phyloP scores from a whole-genome alignment of 495 filamentous ascomycete species.

The Xylaria longipes region DNA sequence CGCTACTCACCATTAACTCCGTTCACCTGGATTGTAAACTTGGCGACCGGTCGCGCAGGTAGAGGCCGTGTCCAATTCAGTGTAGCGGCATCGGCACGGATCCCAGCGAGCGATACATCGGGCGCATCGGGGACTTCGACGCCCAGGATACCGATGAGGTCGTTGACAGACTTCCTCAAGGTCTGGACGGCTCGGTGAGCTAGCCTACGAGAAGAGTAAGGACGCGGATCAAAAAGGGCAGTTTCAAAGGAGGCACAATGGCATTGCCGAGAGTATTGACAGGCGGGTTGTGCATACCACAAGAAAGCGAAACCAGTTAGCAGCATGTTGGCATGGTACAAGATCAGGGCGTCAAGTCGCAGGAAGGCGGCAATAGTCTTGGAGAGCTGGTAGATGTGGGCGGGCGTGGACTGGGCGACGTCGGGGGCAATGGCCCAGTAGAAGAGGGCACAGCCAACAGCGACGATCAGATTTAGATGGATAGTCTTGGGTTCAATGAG shows the following conservation, averaged over 20 bases:
- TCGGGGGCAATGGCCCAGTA: conserved; percentile 54
- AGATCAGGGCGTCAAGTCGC: conserved; percentile 46
- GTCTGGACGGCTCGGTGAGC: conserved; percentile 72
- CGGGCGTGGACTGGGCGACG: conserved; percentile 46
- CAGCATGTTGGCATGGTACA: conserved; percentile 54
- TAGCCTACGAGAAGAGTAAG: conserved; percentile 33
- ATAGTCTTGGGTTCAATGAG: conserved; percentile 55
- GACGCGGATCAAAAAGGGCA: conserved; percentile 15
- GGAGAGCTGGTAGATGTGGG: conserved; percentile 45
- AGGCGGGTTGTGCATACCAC: conserved; percentile 42
- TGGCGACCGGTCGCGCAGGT: conserved; percentile 76
- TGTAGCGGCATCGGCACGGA: conserved; percentile 84
- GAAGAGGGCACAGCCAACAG: conserved; percentile 54
- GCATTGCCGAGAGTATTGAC: neutral
- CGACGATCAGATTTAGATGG: conserved; percentile 52
- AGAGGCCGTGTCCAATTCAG: conserved; percentile 88
- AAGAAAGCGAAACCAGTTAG: conserved; percentile 51
- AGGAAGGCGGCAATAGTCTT: conserved; percentile 41
- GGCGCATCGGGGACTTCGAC: conserved; percentile 92
- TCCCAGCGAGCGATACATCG: conserved; percentile 88
- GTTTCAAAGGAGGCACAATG: neutral
- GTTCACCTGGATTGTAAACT: conserved; percentile 92
- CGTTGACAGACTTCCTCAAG: conserved; percentile 85
- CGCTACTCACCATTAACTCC: conserved; percentile 77
- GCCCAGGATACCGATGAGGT: conserved; percentile 87